These are phyloP conservation scores for Kurtzmaniella fragi DNA, from an alignment of 805 yeast genomes.

Conservation along the genomic window DNA sequence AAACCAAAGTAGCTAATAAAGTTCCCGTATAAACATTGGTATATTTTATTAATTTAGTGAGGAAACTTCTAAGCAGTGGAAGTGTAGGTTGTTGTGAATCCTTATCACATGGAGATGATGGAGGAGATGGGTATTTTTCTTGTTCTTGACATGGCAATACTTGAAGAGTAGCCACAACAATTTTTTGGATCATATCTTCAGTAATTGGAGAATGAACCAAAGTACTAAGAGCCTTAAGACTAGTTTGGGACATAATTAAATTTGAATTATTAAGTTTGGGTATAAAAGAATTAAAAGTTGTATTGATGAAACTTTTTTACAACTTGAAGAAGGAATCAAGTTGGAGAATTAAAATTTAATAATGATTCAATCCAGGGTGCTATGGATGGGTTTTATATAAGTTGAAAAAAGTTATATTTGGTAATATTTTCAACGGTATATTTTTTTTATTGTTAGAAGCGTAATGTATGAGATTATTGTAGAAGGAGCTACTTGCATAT, in stretches of 20 bases:
- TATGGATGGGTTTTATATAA: neutral
- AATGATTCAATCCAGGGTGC: no score
- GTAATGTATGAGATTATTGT: no score
- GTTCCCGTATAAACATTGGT: constrained; percentile 81
- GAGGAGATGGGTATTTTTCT: constrained; percentile 24
- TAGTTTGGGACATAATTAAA: constrained; percentile 23
- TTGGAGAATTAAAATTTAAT: no score
- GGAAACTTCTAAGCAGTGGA: constrained; percentile 72
- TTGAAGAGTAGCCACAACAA: constrained; percentile 62
- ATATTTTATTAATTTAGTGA: constrained; percentile 64
- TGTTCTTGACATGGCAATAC: constrained; percentile 57
- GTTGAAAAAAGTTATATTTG: no score
- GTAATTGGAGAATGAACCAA: constrained; percentile 64
- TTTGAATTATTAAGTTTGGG: neutral
- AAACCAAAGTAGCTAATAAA: constrained; percentile 65
- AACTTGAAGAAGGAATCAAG: no score
- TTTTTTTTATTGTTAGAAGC: no score
- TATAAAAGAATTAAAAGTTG: neutral
- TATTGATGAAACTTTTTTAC: no score
- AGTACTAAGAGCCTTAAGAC: constrained; percentile 50
- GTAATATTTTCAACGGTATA: neutral
- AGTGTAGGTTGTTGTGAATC: constrained; percentile 34
- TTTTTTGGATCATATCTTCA: constrained; percentile 67
- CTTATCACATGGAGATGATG: constrained; percentile 14
- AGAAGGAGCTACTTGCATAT: no score